Evolutionary conservation across 2,329 filamentous ascomycete species (phyloP), one percentile per base, ranked within the genome.

Genomic region (Pleoardoris graminearum): DNA sequence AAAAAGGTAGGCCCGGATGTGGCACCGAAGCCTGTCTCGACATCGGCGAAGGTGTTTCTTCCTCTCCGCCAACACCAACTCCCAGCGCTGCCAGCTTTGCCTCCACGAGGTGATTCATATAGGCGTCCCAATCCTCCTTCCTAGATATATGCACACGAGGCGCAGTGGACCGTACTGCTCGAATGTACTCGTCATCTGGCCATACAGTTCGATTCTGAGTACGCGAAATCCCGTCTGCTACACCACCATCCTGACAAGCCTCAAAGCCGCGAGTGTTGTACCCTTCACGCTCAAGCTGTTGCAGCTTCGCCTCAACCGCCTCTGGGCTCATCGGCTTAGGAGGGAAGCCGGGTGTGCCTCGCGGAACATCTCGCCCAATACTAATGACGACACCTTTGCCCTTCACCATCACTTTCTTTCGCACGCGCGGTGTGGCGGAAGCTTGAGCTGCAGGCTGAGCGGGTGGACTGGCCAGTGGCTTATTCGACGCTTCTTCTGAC

Each of bases 11-110:
- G 6, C 86, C 82, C 4, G 89, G 88, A 67, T 90, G 90, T 60
- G 89, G 86, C 38, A 84, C 85, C 7, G 90, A 91, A 19, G 85
- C 79, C 64, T 89, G 87, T 52, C 87, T 80, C 12, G 91, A 93
- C 59, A 87, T 80, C 3, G 85, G 84, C 36, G 80, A 76, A 3
- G 82, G 77, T 47, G 80, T 74, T 54, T 82, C 76, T 10, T 85
- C 84, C 46, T 94, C 90, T 5, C 91, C 87, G 43, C 88, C 85
- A 30, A 90, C 81, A 16, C 85, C 91, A 11, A 97, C 94, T 59
- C 94, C 94, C 50, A 99, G 81, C 45, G 93, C 92, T 55, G 91
- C 86, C 47, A 99, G 80, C 76, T 97, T 99, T 55, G 93, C 91
- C 76, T 99, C 94, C 61, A 90, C 86, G 30, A 97, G 78, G 60